Evolutionary conservation across 164 flowering plant species (phyloP), one percentile per base, ranked within the genome.

Genomic region (Sedum album): DNA sequence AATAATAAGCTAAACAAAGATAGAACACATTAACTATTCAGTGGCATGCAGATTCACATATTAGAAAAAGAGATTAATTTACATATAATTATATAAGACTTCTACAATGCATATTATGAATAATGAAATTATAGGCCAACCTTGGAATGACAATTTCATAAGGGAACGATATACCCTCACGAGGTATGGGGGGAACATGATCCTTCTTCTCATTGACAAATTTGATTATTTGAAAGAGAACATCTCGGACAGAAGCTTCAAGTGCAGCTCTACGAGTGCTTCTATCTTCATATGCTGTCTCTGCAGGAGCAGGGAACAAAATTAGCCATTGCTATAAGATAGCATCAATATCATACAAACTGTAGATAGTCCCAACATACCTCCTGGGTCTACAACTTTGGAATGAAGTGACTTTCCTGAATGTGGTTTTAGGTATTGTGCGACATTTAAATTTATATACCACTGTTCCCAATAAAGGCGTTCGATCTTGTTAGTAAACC

Each of bases 151-250:
- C 85, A 64, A 94, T 90, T 76, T 94, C 99, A 76, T 85, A 90
- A 5, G 97, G 99, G 77, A 86, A 94, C 28, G 88, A 76, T 65
- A 86, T 83, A 26, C 91, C 86, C 72, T 91, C 97, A 11, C 66
- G 78, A 68, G 89, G 85, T 68, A 94, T 82, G 55, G 96, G 78
- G 31, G 99, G 99, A 70, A 95, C 82, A 64, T 95, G 96, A 75
- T 95, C 99, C 80, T 85, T 95, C 71, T 92, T 95, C 74, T 95
- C 99, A 79, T 91, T 88, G 74, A 92, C 99, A 85, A 91, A 88
- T 73, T 82, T 90, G 72, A 92, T 90, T 62, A 92, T 88, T 70
- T 95, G 96, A 79, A 90, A 92, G 74, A 95, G 66, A 57, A 88
- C 96, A 63, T 92, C 97, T 25, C 85, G 92, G 31, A 94, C 85